Conservation (phyloP, 2,329 filamentous ascomycete genomes). For the Aspergillus neotritici region DNA sequence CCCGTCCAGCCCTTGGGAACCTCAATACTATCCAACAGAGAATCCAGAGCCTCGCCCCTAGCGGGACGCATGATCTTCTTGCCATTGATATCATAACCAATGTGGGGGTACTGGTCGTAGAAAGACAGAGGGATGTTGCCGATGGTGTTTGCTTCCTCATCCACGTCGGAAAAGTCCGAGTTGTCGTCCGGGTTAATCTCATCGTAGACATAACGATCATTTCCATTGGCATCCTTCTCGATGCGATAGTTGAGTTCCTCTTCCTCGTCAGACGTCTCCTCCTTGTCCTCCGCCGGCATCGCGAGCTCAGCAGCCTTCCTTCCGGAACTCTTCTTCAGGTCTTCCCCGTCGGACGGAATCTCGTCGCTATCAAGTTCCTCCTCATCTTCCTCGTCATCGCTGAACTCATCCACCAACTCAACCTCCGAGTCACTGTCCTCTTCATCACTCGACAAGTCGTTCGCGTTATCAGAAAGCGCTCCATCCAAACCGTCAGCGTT, state of each 20-base stretch:
- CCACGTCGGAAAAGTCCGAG: constrained; percentile 85
- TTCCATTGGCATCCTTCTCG: constrained; percentile 81
- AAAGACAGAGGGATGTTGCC: constrained; percentile 90
- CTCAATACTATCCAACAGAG: constrained; percentile 91
- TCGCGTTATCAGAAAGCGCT: constrained; percentile 38
- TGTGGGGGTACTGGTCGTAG: constrained; percentile 96
- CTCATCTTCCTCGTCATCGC: constrained; percentile 46
- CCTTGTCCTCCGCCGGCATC: constrained; percentile 5
- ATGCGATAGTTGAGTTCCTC: constrained; percentile 53
- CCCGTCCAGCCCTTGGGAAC: constrained; percentile 97
- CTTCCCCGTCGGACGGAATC: constrained; percentile 44
- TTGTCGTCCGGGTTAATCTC: constrained; percentile 95
- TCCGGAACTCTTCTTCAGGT: constrained; percentile 33
- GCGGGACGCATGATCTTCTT: constrained; percentile 97
- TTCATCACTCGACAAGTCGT: constrained; percentile 34
- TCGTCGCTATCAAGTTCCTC: constrained; percentile 48
- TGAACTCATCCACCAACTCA: constrained; percentile 53
- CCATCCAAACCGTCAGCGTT: constrained; percentile 39
- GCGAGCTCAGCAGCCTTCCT: constrained; percentile 16
- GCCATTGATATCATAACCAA: constrained; percentile 97
- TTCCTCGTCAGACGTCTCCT: constrained; percentile 27
- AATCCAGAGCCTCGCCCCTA: constrained; percentile 87
- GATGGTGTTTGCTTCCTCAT: constrained; percentile 79
- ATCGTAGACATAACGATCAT: constrained; percentile 82
- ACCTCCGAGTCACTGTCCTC: constrained; percentile 42